These are phyloP conservation scores for Tylopilus subfusipes DNA, from an alignment of 768 basidiomycete genomes.

Conservation along the genomic window DNA sequence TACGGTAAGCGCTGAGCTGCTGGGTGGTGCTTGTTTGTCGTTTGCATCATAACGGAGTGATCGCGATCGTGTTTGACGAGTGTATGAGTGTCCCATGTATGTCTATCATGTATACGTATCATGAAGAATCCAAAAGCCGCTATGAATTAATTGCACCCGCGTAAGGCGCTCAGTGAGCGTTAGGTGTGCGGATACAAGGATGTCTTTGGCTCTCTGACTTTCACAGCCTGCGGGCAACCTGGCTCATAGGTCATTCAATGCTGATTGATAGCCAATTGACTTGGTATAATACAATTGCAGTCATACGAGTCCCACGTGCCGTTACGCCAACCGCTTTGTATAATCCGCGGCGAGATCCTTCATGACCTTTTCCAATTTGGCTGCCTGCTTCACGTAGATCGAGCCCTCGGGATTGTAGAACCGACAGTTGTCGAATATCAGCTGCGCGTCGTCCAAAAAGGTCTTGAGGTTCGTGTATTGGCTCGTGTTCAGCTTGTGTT, in stretches of 20 bases:
- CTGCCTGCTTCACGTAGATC: conserved; percentile 81
- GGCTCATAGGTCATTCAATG: no score
- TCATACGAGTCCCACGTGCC: neutral
- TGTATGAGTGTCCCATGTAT: neutral
- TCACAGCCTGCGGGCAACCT: no score
- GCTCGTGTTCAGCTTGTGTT: conserved; percentile 84
- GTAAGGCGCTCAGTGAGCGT: no score
- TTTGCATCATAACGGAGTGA: neutral
- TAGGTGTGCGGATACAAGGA: no score
- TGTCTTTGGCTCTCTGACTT: no score
- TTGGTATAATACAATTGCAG: neutral
- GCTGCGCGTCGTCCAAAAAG: conserved; percentile 75
- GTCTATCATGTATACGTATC: neutral
- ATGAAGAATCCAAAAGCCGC: neutral
- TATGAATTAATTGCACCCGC: neutral
- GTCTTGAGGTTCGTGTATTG: conserved; percentile 71
- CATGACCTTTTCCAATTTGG: conserved; percentile 76
- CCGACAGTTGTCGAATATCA: conserved; percentile 88
- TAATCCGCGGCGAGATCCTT: conserved; percentile 45
- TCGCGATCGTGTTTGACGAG: neutral
- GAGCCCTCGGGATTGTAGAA: conserved; percentile 80
- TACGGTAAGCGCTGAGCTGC: conserved; percentile 31
- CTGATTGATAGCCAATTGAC: no score
- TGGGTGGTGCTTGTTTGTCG: neutral
- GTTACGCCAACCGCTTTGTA: conserved; percentile 18